Percentiles rank a stretch among this genome's conserved stretches.
Conservation (phyloP, 179 eudicot species). For the Heliamphora ciliata region DNA sequence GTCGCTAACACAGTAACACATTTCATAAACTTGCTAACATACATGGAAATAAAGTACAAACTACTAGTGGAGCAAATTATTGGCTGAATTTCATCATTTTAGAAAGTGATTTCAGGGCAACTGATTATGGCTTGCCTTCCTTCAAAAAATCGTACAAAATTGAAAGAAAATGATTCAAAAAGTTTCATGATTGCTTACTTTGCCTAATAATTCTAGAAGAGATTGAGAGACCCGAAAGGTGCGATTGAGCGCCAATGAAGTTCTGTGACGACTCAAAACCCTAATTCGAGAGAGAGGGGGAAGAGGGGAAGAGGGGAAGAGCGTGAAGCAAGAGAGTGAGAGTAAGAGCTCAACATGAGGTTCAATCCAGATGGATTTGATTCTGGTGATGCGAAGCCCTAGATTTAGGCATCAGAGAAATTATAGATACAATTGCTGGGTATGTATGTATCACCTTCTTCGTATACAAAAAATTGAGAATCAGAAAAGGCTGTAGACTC, state of each 20-base stretch:
- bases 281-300: constrained; percentile 35
- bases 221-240: constrained; percentile 31
- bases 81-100: not conserved
- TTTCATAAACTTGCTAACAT: not conserved
- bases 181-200: constrained; percentile 25
- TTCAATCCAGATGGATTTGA: too few species aligned
- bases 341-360: constrained; percentile 48
- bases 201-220: constrained; percentile 24
- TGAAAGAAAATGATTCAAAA: not conserved
- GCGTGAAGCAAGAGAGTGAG: constrained; percentile 37
- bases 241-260: constrained; percentile 26
- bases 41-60: not conserved
- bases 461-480: not conserved
- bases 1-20: not conserved
- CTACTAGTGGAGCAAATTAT: not conserved
- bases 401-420: constrained; percentile 5
- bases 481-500: not conserved
- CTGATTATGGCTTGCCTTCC: not conserved
- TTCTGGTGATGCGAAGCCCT: not conserved
- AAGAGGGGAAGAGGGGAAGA: constrained; percentile 21
- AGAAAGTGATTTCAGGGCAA: not conserved
- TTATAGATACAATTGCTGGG: not conserved
- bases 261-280: constrained; percentile 30
- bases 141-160: too few species aligned
- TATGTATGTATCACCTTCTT: not conserved